Evolutionary conservation across 192 early-diverging fungal species (phyloP).

Genomic region (Rhizoclosmatium sp.): DNA sequence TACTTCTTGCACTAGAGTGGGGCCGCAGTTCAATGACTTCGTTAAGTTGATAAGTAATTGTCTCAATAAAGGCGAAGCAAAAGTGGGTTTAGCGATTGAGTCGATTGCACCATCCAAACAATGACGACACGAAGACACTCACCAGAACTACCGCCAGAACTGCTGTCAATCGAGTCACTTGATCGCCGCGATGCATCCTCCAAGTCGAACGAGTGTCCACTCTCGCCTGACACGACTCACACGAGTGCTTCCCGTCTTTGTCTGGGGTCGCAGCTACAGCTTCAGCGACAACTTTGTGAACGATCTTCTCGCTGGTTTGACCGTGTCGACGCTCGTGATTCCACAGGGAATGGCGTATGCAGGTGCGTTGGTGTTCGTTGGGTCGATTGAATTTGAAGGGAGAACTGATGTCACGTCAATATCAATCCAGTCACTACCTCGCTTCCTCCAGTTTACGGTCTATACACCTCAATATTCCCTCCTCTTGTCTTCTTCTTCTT

Average conservation of each 20-base stretch:
- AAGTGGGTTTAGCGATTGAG: no score
- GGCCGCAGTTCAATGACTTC: not conserved
- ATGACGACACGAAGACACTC: no score
- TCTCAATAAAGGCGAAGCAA: no score
- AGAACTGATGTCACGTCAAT: not conserved
- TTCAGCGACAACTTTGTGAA: not conserved
- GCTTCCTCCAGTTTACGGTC: slow-evolving; percentile 32
- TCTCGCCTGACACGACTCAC: no score
- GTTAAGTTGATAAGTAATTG: no score
- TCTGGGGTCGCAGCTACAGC: not conserved
- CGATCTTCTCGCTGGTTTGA: slow-evolving; percentile 36
- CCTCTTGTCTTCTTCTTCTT: slow-evolving; percentile 26
- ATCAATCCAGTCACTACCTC: slow-evolving; percentile 28
- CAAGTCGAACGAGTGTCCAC: no score
- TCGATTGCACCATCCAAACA: no score
- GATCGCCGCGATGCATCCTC: no score
- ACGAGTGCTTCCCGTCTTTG: not conserved
- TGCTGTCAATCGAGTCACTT: no score
- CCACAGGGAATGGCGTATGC: slow-evolving; percentile 41
- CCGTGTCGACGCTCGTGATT: slow-evolving; percentile 29
- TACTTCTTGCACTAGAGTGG: slow-evolving; percentile 15
- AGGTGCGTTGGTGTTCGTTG: not conserved
- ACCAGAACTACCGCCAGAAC: no score
- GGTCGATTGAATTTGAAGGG: not conserved
- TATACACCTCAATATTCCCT: slow-evolving; percentile 29